These are phyloP conservation scores for Aeschynomene evenia DNA, from an alignment of 306 rosid genomes.

Conservation along the genomic window DNA sequence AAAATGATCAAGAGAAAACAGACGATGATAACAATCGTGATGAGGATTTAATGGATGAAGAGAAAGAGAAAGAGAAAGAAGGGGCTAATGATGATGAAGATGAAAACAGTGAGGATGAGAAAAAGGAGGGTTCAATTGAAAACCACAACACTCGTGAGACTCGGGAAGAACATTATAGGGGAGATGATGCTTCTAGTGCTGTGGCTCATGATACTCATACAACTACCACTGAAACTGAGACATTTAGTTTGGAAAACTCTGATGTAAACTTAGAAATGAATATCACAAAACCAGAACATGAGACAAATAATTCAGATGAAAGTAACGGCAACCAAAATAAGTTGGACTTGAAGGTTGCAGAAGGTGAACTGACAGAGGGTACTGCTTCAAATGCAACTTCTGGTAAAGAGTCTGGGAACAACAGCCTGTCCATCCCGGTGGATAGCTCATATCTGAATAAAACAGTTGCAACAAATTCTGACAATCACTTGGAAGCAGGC, in stretches of 20 bases:
- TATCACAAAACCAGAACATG: slow-evolving; percentile 34
- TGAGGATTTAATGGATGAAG: slow-evolving; percentile 62
- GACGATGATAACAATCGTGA: slow-evolving; percentile 53
- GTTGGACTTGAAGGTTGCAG: slow-evolving; percentile 40
- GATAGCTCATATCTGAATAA: slow-evolving; percentile 34
- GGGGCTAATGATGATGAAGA: slow-evolving; percentile 47
- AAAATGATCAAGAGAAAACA: slow-evolving; percentile 60
- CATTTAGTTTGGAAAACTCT: slow-evolving; percentile 41
- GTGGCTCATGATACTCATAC: slow-evolving; percentile 72
- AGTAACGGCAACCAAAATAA: slow-evolving; percentile 32
- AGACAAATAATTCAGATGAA: slow-evolving; percentile 31
- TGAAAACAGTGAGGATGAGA: slow-evolving; percentile 44
- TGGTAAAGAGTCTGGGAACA: slow-evolving; percentile 33
- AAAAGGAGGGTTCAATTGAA: slow-evolving; percentile 46
- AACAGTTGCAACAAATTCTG: slow-evolving; percentile 27
- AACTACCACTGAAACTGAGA: slow-evolving; percentile 43
- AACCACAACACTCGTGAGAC: slow-evolving; percentile 68
- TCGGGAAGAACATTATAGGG: slow-evolving; percentile 88
- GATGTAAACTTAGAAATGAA: slow-evolving; percentile 36
- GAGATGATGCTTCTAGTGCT: slow-evolving; percentile 97
- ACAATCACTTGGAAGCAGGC: slow-evolving; percentile 36
- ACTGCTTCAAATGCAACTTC: slow-evolving; percentile 37
- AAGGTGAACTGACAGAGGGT: slow-evolving; percentile 31
- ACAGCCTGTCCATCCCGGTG: slow-evolving; percentile 29
- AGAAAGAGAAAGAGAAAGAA: slow-evolving; percentile 58